A percentile compares a stretch with the other conserved stretches of the same genome.
Conservation (phyloP, 2,329 filamentous ascomycete genomes). For the Penicillium concentricum region DNA sequence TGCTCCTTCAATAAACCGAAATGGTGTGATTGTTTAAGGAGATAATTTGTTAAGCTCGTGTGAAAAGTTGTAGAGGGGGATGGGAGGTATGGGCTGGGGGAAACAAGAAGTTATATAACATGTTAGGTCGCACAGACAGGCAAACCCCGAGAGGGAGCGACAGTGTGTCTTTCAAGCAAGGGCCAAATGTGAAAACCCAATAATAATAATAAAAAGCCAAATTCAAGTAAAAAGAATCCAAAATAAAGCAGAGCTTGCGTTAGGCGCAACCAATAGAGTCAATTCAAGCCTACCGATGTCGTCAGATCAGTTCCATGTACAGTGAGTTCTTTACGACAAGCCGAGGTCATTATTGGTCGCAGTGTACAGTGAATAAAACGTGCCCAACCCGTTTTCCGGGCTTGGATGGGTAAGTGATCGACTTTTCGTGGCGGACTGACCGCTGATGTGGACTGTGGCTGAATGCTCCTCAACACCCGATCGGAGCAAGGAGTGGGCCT, state of each 20-base stretch:
- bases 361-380: not conserved
- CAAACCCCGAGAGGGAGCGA: slow-evolving; percentile 12
- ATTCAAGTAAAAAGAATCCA: not conserved
- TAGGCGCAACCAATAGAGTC: slow-evolving; percentile 9
- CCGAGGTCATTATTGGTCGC: slow-evolving; percentile 4
- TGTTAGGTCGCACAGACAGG: slow-evolving; percentile 14
- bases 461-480: slow-evolving; percentile 3
- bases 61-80: not conserved
- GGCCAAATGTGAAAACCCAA: slow-evolving; percentile 1
- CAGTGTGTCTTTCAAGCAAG: slow-evolving; percentile 17
- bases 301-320: slow-evolving; percentile 13
- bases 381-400: slow-evolving; percentile 11
- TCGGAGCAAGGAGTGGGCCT: slow-evolving; percentile 15
- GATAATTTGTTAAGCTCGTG: not conserved
- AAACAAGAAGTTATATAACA: slow-evolving; percentile 16
- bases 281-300: slow-evolving; percentile 7
- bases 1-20: not conserved
- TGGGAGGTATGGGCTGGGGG: slow-evolving; percentile 3
- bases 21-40: not conserved
- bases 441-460: slow-evolving; percentile 22
- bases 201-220: not conserved
- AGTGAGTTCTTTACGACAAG: not conserved
- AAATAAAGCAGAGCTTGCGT: not conserved
- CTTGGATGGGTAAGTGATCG: not conserved
- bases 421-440: slow-evolving; percentile 3